Evolutionary conservation across 179 eudicot genomes (phyloP), one percentile per base, ranked within the genome.

Genomic region (Patellifolia procumbens): DNA sequence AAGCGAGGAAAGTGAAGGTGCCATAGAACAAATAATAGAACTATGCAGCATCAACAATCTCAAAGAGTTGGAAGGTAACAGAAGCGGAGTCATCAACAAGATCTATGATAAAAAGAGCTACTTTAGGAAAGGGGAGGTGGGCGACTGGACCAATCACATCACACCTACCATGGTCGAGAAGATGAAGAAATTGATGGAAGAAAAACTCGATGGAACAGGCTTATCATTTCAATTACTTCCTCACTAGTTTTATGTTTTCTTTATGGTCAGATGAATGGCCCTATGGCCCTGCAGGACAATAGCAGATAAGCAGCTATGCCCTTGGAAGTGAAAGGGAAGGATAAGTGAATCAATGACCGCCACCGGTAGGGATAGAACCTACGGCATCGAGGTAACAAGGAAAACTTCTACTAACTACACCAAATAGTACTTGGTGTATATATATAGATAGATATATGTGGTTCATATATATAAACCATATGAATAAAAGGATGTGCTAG

Each of bases 111-210:
- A 68, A 28, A 68, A 26, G 34, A 68, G 53, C 12, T 68, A 68
- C 26, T 68, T 68, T 68, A 24, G 71, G 34, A 68, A 68, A 68
- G 72, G 70, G 2, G 70, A 39, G 20, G 70, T 66, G 24, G 70
- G 70, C 0, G 70, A 39, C 42, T 66, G 70, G 72, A 68, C n/a
- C 19, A 15, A 68, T 24, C 17, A 68, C 45, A 12, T 68, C 19
- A 68, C 55, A 15, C 53, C 55, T 24, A 10, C 35, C 5, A 68
- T 68, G 72, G 72, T 12, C 22, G 55, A 68, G 34, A 68, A 32
- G 72, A 43, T 45, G 72, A 68, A 68, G 12, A 45, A 4, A 28
- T 7, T 68, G 32, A 45, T 68, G 72, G 34, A 68, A 12, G 72
- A 68, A 68, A 45, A 68, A 67, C 22, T 67, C 13, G 20, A 7